Evolutionary conservation across 306 rosid genomes (phyloP), one percentile per base, ranked within the genome.

Genomic region (Sophora flavescens): DNA sequence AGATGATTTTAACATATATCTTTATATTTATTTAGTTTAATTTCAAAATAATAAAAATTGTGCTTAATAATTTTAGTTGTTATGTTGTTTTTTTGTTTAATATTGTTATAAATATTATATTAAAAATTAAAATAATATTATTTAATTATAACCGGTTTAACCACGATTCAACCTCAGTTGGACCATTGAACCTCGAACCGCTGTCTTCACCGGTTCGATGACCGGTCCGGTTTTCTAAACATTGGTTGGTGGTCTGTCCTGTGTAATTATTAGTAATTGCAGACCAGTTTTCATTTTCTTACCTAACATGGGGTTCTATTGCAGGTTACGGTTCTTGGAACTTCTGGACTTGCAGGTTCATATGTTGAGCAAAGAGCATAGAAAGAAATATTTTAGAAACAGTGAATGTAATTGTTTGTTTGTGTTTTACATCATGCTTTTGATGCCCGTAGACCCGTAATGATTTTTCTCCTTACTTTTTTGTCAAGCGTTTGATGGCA

Each of bases 321-420:
- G 84, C 93, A 96, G 97, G 88, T 96, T 72, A 69, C 96, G 1
- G 96, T 92, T 84, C 97, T 96, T 12, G 99, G 98, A 86, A 96
- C 99, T 64, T 96, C 97, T 17, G 99, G 98, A 73, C 97, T 96
- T 45, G 90, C 98, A 0, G 99, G 99, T 38, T 96, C 98, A 42
- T 96, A 90, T 72, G 86, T 96, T 14, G 98, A 92, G 84, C 97
- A 96, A 79, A 90, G 99, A 86, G 87, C 96, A 61, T 92, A 89
- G 81, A 65, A 18, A 57, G 72, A 76, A 60, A 56, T 35, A 68
- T 57, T 75, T 68, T 35, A n/a, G 76, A 78, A 76, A 62, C 74
- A 61, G 63, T 11, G 57, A 61, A 67, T 81, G 81, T 79, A 73
- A 72, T 78, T 41, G 86, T 42, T 87, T 62, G 76, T 51, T 62